Conservation (phyloP, 345 rosid genomes). For the Eucalyptus polybractea region DNA sequence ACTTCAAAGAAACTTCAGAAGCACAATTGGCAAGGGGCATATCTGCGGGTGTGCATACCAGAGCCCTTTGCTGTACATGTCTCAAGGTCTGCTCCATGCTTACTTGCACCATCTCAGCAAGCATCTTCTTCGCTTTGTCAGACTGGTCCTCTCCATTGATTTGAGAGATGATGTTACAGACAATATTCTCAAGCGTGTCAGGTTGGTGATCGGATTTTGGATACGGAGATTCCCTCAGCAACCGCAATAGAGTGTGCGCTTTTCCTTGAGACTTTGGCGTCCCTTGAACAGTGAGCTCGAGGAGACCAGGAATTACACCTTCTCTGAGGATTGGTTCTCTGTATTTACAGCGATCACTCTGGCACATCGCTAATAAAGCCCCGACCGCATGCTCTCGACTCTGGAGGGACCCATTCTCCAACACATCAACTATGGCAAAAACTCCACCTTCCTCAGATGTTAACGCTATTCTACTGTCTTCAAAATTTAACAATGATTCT, state of each 20-base stretch:
- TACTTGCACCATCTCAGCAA: conserved; percentile 96
- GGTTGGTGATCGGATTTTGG: conserved; percentile 68
- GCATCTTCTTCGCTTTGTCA: conserved; percentile 88
- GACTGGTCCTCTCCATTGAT: conserved; percentile 90
- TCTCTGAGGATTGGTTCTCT: conserved; percentile 87
- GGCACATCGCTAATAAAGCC: conserved; percentile 60
- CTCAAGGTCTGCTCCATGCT: conserved; percentile 98
- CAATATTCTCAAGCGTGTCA: conserved; percentile 81
- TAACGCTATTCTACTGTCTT: conserved; percentile 55
- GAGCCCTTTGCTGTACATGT: conserved; percentile 90
- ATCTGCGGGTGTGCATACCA: conserved; percentile 58
- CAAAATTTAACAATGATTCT: conserved; percentile 69
- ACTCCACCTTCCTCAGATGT: conserved; percentile 75
- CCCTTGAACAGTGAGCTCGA: conserved; percentile 95
- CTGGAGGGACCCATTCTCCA: conserved; percentile 79
- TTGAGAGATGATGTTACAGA: conserved; percentile 80
- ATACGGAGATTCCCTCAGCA: conserved; percentile 61
- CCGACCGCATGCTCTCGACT: conserved; percentile 88
- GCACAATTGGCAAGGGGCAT: conserved; percentile 36
- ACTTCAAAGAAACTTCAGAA: conserved; percentile 42
- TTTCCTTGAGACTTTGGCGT: conserved; percentile 68
- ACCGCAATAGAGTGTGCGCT: conserved; percentile 60
- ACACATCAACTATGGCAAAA: conserved; percentile 70
- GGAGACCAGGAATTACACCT: conserved; percentile 96
- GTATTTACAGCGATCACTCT: conserved; percentile 78